Base-by-base conservation (phyloP, 106 monocot species). In the Alisma plantagoaquatica region DNA sequence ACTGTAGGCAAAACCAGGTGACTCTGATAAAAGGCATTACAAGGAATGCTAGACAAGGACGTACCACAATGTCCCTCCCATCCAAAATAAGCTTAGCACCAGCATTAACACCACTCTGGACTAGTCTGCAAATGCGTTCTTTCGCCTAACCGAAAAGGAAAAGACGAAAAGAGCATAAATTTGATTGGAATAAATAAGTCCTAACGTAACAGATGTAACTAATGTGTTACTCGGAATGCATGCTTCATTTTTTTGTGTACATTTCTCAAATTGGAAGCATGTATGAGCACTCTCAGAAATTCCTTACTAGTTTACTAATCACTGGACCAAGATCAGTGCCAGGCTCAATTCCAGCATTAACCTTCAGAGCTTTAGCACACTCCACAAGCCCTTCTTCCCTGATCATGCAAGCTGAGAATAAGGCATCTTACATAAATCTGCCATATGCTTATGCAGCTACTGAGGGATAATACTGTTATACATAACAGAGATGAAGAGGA, bases 271-370 rank as follows among this genome's bases (percentile, higher is more conserved):
- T n/a, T n/a, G n/a, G n/a, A n/a, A n/a, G n/a, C n/a, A n/a, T n/a
- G n/a, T n/a, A n/a, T n/a, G n/a, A n/a, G n/a, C 22, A 41, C 25
- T 41, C 22, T 6, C 2, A 41, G 19, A 10, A 3, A 59, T 5
- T 44, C 44, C 35, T 23, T 26, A 96, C 96, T 81, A 89, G 81
- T 73, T 57, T 85, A 52, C 81, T 84, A 42, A 98, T 98, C 54
- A 98, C 96, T 38, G 96, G 89, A 57, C 96, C 96, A 66, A 90
- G 84, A 60, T 98, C 96, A 10, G 84, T 75, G 10, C 65, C 89
- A 72, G 81, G 80, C 33, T 81, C 85, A 49, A 81, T 54, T 50
- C 96, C 96, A 29, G 96, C 77, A 82, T 72, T 82, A 56, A 98
- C 76, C 68, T 85, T 81, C 23, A 98, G 73, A 2, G 41, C 32